phyloP scores from a whole-genome alignment of 768 basidiomycete species.

The Suillus americanus region DNA sequence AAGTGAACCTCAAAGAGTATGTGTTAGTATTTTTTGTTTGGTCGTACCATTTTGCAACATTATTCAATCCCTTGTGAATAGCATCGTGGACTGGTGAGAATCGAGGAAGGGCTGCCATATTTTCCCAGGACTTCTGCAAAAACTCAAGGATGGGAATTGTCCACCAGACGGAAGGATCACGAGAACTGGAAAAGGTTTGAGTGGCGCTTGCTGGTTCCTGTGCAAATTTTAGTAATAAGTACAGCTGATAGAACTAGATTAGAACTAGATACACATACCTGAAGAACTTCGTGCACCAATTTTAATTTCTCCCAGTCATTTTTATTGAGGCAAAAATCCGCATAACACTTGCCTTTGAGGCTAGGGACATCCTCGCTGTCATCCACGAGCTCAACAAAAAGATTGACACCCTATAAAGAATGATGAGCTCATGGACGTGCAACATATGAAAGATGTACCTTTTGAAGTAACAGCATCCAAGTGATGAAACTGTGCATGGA shows the following conservation, averaged over 20 bases:
- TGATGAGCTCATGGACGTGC: background rate
- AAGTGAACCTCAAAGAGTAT: too few species aligned
- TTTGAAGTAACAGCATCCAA: background rate
- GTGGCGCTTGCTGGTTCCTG: background rate
- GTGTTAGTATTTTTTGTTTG: background rate
- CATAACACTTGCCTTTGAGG: slow-evolving; percentile 25
- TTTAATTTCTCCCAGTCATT: slow-evolving; percentile 27
- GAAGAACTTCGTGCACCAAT: slow-evolving; percentile 24
- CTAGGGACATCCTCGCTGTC: slow-evolving; percentile 21
- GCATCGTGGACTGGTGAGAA: background rate
- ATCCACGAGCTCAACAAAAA: slow-evolving; percentile 24
- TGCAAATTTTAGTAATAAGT: background rate
- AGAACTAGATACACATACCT: slow-evolving; percentile 9
- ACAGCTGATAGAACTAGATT: background rate
- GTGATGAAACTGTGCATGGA: background rate
- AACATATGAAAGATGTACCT: background rate
- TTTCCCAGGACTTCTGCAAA: background rate
- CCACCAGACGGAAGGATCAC: background rate
- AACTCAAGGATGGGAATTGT: background rate
- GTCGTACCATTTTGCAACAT: slow-evolving; percentile 15
- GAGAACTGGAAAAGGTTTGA: background rate
- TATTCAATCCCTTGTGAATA: slow-evolving; percentile 3
- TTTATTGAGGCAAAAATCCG: slow-evolving; percentile 19
- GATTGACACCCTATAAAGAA: background rate
- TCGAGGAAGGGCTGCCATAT: background rate